Evolutionary conservation across 1,139 yeast genomes (phyloP), one percentile per base, ranked within the genome.

Genomic region (Geotrichum bryndzae): DNA sequence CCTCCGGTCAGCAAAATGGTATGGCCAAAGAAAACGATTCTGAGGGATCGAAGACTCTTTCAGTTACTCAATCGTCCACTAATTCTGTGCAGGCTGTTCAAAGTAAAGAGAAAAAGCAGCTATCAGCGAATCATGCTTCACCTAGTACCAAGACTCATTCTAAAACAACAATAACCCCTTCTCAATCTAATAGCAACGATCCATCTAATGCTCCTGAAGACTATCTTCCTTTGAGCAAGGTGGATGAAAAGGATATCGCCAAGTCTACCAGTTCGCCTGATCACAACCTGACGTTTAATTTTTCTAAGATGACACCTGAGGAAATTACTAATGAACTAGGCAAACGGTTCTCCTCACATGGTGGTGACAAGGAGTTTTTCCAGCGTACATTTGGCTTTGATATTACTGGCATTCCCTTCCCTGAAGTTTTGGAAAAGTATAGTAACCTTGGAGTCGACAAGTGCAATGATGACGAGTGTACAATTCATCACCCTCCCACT

Each of bases 351-450:
- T 22, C 23, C 8, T 41, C 48, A 3, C 33, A 46, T 23, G 25
- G 23, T 27, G 7, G 7, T 33, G 35, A 38, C 27, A 53, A 53
- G n/a, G 65, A 60, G 15, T 65, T 61, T 29, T 65, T 63, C 55
- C 29, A 61, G 22, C 27, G 57, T n/a, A 41, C 52, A 5, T 61
- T 64, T 54, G 67, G 67, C 25, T 64, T 64, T 51, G 67, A 64
- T 53, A 63, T 64, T 35, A 62, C 66, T 1, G 65, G 66, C 10
- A 58, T 62, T 57, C 53, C 64, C 1, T 56, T 65, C 27, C 55
- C 54, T 10, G 56, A 64, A 33, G 59, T 58, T 8, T 52, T 64
- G n/a, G 53, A 50, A 10, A 54, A 58, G 50, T 64, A 35, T 51
- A 13, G 29, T 18, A 46, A 23, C 3, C 18, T 13, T 18, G 50